Base-by-base conservation (phyloP, 306 rosid species). In the Dryas octopetala region DNA sequence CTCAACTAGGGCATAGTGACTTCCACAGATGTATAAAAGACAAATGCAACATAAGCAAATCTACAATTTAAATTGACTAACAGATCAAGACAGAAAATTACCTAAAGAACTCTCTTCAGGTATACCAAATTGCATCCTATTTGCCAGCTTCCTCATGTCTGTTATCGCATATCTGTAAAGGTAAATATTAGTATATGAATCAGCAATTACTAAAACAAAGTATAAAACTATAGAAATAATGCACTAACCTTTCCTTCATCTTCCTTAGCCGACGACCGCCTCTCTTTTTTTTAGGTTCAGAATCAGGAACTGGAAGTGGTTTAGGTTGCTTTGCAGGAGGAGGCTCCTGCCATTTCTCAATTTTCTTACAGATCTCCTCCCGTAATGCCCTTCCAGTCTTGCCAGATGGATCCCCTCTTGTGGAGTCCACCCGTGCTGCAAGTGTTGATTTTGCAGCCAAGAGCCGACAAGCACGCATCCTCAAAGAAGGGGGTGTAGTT, bases 341-440 rank as follows among this genome's bases (percentile, higher is more conserved):
- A 44, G 97, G 98, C 81, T 95, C 99, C 75, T 95, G 99, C 97
- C 97, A 91, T 82, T 90, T 95, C 87, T 95, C 99, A 84, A 95
- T 95, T 78, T 95, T 95, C 81, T 91, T 95, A 75, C 71, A 87
- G 78, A 90, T 81, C 82, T 90, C 97, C 11, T 89, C 96, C 77
- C 83, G 85, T 43, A 92, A 84, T 19, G 58, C 53, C 81, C 90
- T 89, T 38, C 99, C 99, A 17, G 83, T 81, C 7, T 66, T 87
- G 62, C 97, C 97, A 19, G 99, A 89, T 65, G 97, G 96, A 82
- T 95, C 99, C 62, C 97, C 97, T 58, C 93, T 88, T 15, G 87
- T 87, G 44, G 97, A 92, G 86, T 95, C 99, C 52, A 92, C 96
- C 28, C 97, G 87, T 66, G 97, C 97, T n/a, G 89, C 93, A 81